Evolutionary conservation across 495 filamentous ascomycete species (phyloP).

Genomic region (Podospora comata): DNA sequence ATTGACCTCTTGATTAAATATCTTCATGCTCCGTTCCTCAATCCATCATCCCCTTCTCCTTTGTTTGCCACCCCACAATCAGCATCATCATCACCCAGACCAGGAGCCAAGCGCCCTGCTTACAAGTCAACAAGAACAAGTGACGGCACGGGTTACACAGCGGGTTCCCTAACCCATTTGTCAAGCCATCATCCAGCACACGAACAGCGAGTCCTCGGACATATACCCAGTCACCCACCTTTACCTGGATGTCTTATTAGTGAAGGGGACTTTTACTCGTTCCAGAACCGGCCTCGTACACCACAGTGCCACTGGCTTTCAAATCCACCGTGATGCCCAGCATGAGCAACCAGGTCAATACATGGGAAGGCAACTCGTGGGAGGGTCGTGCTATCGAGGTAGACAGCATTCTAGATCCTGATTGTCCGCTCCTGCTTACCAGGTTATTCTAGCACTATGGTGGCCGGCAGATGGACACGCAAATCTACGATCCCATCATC

Average conservation of each 20-base stretch:
- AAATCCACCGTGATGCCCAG: not conserved
- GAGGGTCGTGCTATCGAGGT: constrained; percentile 27
- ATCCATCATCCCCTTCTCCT: not conserved
- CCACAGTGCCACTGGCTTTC: constrained; percentile 1
- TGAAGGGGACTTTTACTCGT: not conserved
- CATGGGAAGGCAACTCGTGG: constrained; percentile 26
- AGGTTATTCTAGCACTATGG: not conserved
- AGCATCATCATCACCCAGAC: not conserved
- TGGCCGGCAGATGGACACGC: constrained; percentile 7
- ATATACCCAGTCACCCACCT: not conserved
- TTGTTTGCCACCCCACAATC: not conserved
- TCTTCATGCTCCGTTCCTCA: not conserved
- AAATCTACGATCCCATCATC: constrained; percentile 39
- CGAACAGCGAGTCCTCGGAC: not conserved
- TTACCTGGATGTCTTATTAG: constrained; percentile 5
- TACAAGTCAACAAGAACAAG: not conserved
- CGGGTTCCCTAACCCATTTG: not conserved
- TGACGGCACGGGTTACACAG: constrained; percentile 2
- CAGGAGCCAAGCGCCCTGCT: not conserved
- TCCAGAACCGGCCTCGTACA: constrained; percentile 3
- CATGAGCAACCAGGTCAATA: constrained; percentile 22
- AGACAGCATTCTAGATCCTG: not conserved
- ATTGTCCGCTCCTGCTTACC: not conserved
- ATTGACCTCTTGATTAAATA: constrained; percentile 5
- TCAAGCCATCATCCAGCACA: not conserved